Evolutionary conservation across 192 early-diverging fungal genomes (phyloP).

Genomic region (Gigaspora rosea): DNA sequence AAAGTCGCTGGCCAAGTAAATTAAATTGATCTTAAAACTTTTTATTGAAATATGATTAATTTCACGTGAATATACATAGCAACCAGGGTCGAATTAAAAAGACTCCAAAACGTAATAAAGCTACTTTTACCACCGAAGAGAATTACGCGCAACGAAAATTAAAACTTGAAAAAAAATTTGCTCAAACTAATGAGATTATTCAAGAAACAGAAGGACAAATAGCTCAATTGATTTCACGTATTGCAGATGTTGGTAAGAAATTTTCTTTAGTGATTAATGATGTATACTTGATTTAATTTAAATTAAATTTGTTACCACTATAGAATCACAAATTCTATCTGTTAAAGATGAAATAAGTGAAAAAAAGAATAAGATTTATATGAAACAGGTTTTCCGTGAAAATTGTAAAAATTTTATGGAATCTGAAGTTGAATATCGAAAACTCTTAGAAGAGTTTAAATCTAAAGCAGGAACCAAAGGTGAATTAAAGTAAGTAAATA

Average conservation of each 20-base stretch:
- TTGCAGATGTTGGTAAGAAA: slow-evolving; percentile 18
- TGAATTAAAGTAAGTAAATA: slow-evolving; percentile 4
- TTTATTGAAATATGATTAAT: too few relatives aligned
- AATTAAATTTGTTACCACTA: not conserved
- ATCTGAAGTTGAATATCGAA: not conserved
- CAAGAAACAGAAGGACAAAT: slow-evolving; percentile 3
- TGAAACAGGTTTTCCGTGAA: slow-evolving; percentile 8
- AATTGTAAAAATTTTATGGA: not conserved
- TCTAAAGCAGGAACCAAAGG: not conserved
- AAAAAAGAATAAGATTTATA: slow-evolving; percentile 26
- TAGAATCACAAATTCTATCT: slow-evolving; percentile 13
- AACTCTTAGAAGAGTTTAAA: not conserved
- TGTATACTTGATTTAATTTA: not conserved
- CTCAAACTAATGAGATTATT: not conserved
- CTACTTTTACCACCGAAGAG: too few relatives aligned
- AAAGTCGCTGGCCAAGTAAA: not conserved
- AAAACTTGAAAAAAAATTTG: slow-evolving; percentile 28
- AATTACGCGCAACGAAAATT: not conserved
- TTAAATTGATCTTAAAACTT: not conserved
- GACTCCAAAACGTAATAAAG: not conserved
- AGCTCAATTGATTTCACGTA: not conserved
- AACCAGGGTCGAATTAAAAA: not conserved
- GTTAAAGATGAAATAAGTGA: slow-evolving; percentile 16
- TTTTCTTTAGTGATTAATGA: not conserved
- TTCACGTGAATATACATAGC: not conserved